A percentile compares a stretch with the other conserved stretches of the same genome.
These are phyloP conservation scores for Russula lepida DNA, from an alignment of 768 basidiomycete genomes.

Conservation along the genomic window DNA sequence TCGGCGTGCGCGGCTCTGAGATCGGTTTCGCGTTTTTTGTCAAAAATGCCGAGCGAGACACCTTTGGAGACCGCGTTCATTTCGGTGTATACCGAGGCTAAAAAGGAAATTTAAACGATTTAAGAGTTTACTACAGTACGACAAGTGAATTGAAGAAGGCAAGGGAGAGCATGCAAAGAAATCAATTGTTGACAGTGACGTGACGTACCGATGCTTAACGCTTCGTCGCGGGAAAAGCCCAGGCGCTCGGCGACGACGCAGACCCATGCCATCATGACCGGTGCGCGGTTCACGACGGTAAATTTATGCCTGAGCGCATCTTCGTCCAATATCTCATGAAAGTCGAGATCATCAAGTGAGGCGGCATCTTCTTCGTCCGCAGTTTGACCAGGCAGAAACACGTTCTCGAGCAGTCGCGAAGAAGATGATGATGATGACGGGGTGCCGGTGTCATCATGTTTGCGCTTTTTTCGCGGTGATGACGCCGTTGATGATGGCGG, in stretches of 20 bases:
- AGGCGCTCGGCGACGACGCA: conserved; percentile 76
- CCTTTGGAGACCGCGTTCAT: conserved; percentile 86
- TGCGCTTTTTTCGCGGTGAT: conserved; percentile 45
- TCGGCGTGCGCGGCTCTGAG: conserved; percentile 42
- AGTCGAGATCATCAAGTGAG: conserved; percentile 51
- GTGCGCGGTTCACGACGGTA: conserved; percentile 80
- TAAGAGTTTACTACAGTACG: no score
- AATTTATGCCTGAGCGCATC: conserved; percentile 53
- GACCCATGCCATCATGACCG: conserved; percentile 92
- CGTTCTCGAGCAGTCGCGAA: conserved; percentile 36
- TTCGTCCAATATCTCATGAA: conserved; percentile 66
- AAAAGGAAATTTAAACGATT: no score
- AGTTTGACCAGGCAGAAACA: conserved; percentile 46
- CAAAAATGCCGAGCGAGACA: conserved; percentile 70
- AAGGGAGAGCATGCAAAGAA: no score
- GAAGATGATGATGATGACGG: conserved; percentile 17
- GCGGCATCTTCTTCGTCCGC: conserved; percentile 38
- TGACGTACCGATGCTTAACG: conserved; percentile 74
- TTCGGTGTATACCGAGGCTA: conserved; percentile 91
- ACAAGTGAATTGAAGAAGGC: no score
- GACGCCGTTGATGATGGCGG: neutral
- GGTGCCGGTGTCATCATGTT: conserved; percentile 30
- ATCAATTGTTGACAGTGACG: no score
- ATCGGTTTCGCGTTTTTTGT: conserved; percentile 43
- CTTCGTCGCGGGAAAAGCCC: conserved; percentile 83